Evolutionary conservation across 108 stramenopile genomes (phyloP).

Genomic region (Skeletonema tropicum): DNA sequence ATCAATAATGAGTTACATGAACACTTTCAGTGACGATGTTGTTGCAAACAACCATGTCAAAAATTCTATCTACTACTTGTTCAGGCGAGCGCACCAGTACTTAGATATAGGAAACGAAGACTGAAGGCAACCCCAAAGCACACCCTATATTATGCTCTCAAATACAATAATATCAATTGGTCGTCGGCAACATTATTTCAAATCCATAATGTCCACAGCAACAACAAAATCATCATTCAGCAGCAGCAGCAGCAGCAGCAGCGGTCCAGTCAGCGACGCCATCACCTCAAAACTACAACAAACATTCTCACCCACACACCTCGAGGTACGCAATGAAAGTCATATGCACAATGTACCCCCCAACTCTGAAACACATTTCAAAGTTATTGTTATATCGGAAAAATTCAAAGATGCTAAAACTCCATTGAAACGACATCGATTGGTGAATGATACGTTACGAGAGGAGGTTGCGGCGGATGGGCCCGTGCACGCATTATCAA

Average conservation of each 20-base stretch:
- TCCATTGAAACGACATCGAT: constrained; percentile 80
- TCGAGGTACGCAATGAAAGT: constrained; percentile 85
- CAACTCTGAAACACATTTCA: constrained; percentile 95
- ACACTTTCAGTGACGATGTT: no score
- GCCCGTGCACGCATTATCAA: constrained; percentile 95
- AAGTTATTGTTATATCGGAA: constrained; percentile 86
- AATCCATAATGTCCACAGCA: constrained; percentile 14
- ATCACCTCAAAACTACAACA: constrained; percentile 62
- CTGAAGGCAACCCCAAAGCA: no score
- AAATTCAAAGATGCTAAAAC: constrained; percentile 73
- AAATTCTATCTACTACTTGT: no score
- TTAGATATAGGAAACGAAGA: no score
- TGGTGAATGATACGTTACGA: constrained; percentile 76
- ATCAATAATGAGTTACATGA: no score
- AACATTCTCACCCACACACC: constrained; percentile 61
- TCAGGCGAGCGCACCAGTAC: no score
- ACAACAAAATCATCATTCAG: background rate
- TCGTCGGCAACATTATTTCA: background rate
- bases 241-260: background rate
- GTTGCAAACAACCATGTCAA: no score
- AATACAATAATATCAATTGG: background rate
- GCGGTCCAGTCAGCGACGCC: constrained; percentile 48
- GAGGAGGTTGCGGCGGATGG: constrained; percentile 75
- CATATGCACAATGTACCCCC: constrained; percentile 89
- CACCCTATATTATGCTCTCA: constrained; percentile 10